Evolutionary conservation across 257 asterid genomes (phyloP).

Genomic region (Nicotiana otophora): DNA sequence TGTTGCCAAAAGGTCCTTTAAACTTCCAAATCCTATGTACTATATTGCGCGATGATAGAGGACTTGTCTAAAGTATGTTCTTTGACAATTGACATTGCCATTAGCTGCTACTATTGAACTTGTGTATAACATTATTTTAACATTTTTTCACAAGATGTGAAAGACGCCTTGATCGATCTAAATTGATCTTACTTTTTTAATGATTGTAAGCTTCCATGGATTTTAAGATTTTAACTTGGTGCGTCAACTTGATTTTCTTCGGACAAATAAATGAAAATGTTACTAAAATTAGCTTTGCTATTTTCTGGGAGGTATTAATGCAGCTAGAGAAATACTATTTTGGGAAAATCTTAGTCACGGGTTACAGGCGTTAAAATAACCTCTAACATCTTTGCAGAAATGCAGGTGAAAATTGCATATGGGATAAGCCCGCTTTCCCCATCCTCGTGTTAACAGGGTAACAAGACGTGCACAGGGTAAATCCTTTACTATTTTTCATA

Average conservation of each 20-base stretch:
- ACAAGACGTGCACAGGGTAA: too few relatives aligned
- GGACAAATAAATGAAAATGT: background rate
- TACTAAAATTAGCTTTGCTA: background rate
- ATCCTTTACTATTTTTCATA: too few relatives aligned
- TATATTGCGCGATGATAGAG: slow-evolving; percentile 33
- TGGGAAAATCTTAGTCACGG: background rate
- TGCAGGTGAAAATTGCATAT: background rate
- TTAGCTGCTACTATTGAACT: background rate
- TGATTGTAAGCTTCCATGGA: background rate
- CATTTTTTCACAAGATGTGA: background rate
- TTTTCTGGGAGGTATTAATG: background rate
- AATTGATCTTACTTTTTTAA: background rate
- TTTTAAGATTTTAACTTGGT: background rate
- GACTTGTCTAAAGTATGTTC: background rate
- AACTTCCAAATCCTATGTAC: slow-evolving; percentile 79
- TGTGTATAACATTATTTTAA: background rate
- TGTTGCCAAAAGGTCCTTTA: slow-evolving; percentile 65
- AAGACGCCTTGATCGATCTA: background rate
- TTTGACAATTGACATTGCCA: background rate
- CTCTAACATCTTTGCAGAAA: background rate
- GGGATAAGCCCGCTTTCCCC: too few relatives aligned
- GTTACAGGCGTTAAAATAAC: background rate
- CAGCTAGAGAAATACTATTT: background rate
- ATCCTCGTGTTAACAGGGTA: too few relatives aligned
- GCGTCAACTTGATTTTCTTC: background rate